phyloP scores from a whole-genome alignment of 2,329 filamentous ascomycete species.

The Fusarium burgessii region DNA sequence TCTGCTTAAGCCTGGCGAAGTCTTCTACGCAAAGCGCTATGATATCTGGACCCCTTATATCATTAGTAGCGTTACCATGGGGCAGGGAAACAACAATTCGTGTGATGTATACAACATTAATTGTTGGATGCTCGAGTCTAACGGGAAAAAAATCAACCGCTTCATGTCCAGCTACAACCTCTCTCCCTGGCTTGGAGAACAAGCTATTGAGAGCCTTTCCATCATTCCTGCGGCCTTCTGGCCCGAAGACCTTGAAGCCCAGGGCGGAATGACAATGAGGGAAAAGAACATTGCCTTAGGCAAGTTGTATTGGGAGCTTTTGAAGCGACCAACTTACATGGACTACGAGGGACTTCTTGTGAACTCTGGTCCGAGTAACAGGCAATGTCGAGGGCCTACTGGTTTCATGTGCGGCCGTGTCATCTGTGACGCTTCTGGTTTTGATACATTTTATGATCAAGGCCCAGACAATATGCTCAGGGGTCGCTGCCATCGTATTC shows the following conservation, averaged over 20 bases:
- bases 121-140: slow-evolving; percentile 58
- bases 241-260: slow-evolving; percentile 51
- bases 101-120: slow-evolving; percentile 48
- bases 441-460: slow-evolving; percentile 50
- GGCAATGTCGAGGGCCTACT: slow-evolving; percentile 48
- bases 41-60: slow-evolving; percentile 58
- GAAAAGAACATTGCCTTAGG: slow-evolving; percentile 57
- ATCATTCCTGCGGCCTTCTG: slow-evolving; percentile 59
- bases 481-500: slow-evolving; percentile 26
- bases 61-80: slow-evolving; percentile 51
- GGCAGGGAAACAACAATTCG: slow-evolving; percentile 14
- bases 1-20: slow-evolving; percentile 59
- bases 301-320: slow-evolving; percentile 61
- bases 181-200: slow-evolving; percentile 57
- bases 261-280: slow-evolving; percentile 49
- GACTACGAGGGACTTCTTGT: slow-evolving; percentile 59
- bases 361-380: slow-evolving; percentile 44
- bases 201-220: slow-evolving; percentile 55
- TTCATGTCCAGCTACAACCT: slow-evolving; percentile 54
- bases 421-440: slow-evolving; percentile 58
- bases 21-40: slow-evolving; percentile 57
- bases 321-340: slow-evolving; percentile 60
- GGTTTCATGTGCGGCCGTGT: slow-evolving; percentile 57
- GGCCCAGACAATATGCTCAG: slow-evolving; percentile 42
- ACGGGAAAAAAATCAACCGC: slow-evolving; percentile 51